Base-by-base conservation (phyloP, 306 rosid species). In the Myrica gale region DNA sequence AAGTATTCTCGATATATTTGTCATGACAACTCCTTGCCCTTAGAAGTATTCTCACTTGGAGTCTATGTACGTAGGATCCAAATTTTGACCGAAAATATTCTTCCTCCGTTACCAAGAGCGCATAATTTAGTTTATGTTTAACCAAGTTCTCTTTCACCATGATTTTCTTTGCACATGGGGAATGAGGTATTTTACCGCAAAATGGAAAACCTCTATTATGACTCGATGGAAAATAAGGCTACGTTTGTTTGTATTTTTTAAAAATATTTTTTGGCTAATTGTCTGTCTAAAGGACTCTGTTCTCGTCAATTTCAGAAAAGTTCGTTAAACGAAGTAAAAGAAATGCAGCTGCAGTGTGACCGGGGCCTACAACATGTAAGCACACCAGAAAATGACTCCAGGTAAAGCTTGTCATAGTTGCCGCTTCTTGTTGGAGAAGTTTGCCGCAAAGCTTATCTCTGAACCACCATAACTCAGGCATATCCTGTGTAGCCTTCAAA, bases 261-360 rank as follows among this genome's bases (percentile, higher is more conserved):
- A 23, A 23, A 23, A 23, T 23, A 23, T 23, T 23, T 23, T 23
- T 23, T 26, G 32, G 32, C 32, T 26, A 26, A 26, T 26, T 26
- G 32, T 26, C 32, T 26, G 1, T 26, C 32, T 26, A 26, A 26
- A 26, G 32, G 32, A 26, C 32, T 26, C 32, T 26, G 32, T 26
- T 26, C 73, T 77, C 62, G 32, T 68, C 79, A 50, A 73, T 86
- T 86, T 84, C 91, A 92, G 99, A 97, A 90, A 88, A 80, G 87
- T 86, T 95, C 96, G 97, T 87, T 88, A 84, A 90, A 85, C 80
- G 92, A 95, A 89, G 91, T 95, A 62, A 92, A 86, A 82, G 97
- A 95, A 81, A 92, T 92, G 88, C 97, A 90, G 68, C 39, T 87
- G 61, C 90, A 86, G 54, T 95, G 97, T 78, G 95, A 89, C 45